These are phyloP conservation scores for Malus domestica DNA, from an alignment of 306 rosid genomes.

Conservation along the genomic window DNA sequence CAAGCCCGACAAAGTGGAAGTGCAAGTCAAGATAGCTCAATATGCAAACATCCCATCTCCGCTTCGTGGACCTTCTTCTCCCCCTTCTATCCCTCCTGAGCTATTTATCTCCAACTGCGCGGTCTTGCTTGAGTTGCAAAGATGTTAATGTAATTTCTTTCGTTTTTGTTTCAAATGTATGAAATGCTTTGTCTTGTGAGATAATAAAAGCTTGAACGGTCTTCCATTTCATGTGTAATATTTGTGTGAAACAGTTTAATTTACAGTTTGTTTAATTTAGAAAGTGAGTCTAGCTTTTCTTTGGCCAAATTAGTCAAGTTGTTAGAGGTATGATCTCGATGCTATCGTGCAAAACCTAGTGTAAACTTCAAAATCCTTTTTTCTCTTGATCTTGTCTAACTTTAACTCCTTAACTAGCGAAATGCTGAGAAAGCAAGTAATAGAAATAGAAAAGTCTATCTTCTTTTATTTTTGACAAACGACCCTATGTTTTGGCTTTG, in stretches of 20 bases:
- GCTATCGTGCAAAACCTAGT: neutral
- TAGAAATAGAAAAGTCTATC: no score
- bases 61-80: neutral
- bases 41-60: neutral
- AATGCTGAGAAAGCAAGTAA: neutral
- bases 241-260: no score
- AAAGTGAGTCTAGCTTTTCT: neutral
- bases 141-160: neutral
- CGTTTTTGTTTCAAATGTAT: neutral
- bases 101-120: neutral
- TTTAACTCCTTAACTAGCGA: no score
- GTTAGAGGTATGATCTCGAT: neutral
- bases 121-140: neutral
- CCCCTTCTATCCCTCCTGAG: slow-evolving; percentile 26
- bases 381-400: no score
- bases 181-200: neutral
- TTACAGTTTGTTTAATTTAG: neutral
- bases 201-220: neutral
- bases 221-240: no score
- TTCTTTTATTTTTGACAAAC: no score
- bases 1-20: slow-evolving; percentile 36
- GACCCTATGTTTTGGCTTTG: neutral
- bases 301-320: neutral
- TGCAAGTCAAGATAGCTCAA: neutral
- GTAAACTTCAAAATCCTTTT: no score